Percentiles rank a stretch among this genome's conserved stretches.
phyloP scores from a whole-genome alignment of 2,329 filamentous ascomycete species.

The Aureobasidium sp. region DNA sequence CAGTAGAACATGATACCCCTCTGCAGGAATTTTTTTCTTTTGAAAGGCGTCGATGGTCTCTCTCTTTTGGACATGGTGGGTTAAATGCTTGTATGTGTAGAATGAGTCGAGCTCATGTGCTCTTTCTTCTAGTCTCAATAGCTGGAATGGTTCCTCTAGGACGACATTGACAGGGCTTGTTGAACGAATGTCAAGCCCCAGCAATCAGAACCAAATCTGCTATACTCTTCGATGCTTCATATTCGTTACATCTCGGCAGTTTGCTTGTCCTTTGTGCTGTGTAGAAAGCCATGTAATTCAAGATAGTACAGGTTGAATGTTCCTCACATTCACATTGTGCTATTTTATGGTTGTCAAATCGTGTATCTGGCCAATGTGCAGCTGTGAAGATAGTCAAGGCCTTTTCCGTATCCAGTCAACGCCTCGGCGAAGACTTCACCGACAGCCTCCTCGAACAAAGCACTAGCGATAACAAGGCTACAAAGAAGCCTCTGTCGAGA shows the following conservation, averaged over 20 bases:
- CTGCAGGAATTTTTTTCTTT: neutral
- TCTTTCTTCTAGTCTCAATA: neutral
- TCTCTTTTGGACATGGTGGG: neutral
- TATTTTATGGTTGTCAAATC: no score
- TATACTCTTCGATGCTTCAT: neutral
- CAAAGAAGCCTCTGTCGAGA: no score
- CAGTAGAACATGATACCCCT: conserved; percentile 10
- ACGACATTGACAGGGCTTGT: neutral
- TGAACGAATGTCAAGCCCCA: neutral
- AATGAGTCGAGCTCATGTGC: neutral
- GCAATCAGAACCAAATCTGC: neutral
- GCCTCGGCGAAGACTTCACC: no score
- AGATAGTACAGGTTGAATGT: no score
- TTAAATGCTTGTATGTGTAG: neutral
- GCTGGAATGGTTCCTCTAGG: neutral
- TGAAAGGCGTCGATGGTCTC: neutral
- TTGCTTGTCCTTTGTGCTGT: no score
- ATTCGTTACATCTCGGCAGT: neutral
- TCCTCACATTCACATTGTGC: no score
- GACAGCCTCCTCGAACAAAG: no score
- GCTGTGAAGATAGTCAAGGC: no score
- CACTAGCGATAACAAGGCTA: no score
- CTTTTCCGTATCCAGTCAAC: no score
- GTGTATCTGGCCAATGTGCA: no score
- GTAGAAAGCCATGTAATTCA: no score